A percentile compares a stretch with the other conserved stretches of the same genome.
Evolutionary conservation across 345 rosid genomes (phyloP).

Genomic region (Aethionema arabicum): DNA sequence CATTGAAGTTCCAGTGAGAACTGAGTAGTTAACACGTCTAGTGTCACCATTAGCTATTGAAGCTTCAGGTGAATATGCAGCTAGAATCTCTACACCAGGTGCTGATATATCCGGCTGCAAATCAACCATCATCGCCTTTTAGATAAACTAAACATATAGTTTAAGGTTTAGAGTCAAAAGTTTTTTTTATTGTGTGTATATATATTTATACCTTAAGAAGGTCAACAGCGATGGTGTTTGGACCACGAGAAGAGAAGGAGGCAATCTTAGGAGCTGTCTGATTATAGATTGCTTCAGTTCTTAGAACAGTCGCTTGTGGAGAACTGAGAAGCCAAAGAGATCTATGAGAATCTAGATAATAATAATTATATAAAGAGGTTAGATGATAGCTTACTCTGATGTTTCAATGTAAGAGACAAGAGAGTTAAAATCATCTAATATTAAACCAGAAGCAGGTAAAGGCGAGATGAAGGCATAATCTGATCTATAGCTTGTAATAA

Average conservation of each 20-base stretch:
- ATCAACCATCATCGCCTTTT: background rate
- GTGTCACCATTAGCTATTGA: background rate
- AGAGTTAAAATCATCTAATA: background rate
- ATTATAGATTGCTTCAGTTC: conserved; percentile 30
- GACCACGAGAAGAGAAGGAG: conserved; percentile 57
- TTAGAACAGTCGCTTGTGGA: conserved; percentile 32
- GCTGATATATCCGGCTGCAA: conserved; percentile 61
- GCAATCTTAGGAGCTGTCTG: conserved; percentile 36
- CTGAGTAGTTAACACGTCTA: conserved; percentile 30
- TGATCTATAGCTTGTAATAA: background rate
- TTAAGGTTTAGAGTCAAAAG: too few species aligned
- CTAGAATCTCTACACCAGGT: conserved; percentile 53
- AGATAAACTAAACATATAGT: too few species aligned
- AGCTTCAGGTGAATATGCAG: conserved; percentile 44
- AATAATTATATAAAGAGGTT: too few species aligned
- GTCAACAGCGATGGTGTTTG: conserved; percentile 43
- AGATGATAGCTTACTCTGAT: conserved; percentile 26
- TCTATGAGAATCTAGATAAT: background rate
- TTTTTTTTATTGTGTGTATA: too few species aligned
- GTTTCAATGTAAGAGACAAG: conserved; percentile 34
- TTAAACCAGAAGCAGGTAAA: conserved; percentile 31
- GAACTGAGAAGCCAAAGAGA: conserved; percentile 7
- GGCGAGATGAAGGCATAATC: conserved; percentile 21
- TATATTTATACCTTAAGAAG: conserved; percentile 42
- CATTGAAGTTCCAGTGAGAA: conserved; percentile 49